These are phyloP conservation scores for Emmonsiellopsis sp. DNA, from an alignment of 2,329 filamentous ascomycete genomes.

Conservation along the genomic window DNA sequence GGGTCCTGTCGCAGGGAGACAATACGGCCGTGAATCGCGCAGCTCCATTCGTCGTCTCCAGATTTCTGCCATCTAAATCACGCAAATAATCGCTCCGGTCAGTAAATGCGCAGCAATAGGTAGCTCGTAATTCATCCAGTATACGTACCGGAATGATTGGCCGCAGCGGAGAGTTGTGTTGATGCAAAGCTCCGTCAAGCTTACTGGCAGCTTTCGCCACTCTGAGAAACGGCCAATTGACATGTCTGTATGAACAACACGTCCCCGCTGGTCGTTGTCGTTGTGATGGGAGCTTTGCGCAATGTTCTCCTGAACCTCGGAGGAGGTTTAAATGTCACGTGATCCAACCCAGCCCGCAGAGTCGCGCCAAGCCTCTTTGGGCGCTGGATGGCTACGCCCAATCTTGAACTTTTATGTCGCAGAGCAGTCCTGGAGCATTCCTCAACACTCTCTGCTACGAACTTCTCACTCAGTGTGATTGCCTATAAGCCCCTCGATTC, in stretches of 20 bases:
- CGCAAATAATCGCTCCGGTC: slow-evolving; percentile 1
- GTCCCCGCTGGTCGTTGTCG: not conserved
- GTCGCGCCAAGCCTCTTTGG: not conserved
- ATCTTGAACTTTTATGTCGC: not conserved
- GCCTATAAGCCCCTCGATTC: not conserved
- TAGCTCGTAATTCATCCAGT: not conserved
- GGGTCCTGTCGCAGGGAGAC: slow-evolving; percentile 77
- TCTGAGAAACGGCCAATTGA: slow-evolving; percentile 50
- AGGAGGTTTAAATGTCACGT: not conserved
- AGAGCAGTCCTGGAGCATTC: not conserved
- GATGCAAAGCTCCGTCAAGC: slow-evolving; percentile 77
- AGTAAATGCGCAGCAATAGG: not conserved
- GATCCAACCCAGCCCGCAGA: not conserved
- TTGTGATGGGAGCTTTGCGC: not conserved
- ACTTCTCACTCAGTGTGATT: not conserved
- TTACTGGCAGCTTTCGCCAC: slow-evolving; percentile 82
- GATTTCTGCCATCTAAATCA: slow-evolving; percentile 70
- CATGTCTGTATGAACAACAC: slow-evolving; percentile 17
- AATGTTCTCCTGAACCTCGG: not conserved
- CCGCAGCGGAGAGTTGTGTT: slow-evolving; percentile 91
- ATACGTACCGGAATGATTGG: slow-evolving; percentile 67
- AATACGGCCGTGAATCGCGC: slow-evolving; percentile 76
- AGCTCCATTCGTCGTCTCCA: slow-evolving; percentile 75
- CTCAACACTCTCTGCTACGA: not conserved
- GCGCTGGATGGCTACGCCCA: not conserved